Conservation (phyloP, 2,329 filamentous ascomycete species). For the Neurospora sp. region DNA sequence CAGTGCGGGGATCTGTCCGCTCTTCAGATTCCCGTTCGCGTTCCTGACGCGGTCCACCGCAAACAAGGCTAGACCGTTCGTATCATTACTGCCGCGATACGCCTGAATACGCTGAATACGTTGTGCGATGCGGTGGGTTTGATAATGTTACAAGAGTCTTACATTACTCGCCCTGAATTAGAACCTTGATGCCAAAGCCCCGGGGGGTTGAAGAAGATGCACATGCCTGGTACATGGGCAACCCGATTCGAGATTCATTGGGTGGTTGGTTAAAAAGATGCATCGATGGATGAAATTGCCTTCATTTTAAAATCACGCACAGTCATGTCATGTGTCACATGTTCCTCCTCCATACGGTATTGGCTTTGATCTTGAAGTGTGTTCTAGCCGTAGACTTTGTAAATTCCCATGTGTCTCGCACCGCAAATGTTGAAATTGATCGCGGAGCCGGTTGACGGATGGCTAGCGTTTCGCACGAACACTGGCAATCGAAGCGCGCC, state of each 20-base stretch:
- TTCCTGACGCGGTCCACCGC: neutral
- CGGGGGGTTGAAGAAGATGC: neutral
- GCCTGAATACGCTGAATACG: neutral
- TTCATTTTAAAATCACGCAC: neutral
- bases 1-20: neutral
- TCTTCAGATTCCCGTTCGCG: neutral
- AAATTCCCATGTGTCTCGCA: neutral
- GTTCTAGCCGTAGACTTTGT: neutral
- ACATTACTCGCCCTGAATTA: neutral
- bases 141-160: neutral
- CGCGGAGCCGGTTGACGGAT: neutral
- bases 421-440: neutral
- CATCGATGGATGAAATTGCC: neutral
- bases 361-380: neutral
- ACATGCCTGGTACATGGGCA: neutral
- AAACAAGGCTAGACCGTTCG: neutral
- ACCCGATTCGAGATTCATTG: neutral
- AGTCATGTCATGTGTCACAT: neutral
- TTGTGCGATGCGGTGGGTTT: neutral
- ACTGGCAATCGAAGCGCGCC: neutral
- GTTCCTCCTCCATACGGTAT: neutral
- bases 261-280: neutral
- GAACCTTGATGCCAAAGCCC: neutral
- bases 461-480: neutral
- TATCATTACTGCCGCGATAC: neutral